Evolutionary conservation across 2,329 filamentous ascomycete genomes (phyloP).

Genomic region (Monosporascus sp.): DNA sequence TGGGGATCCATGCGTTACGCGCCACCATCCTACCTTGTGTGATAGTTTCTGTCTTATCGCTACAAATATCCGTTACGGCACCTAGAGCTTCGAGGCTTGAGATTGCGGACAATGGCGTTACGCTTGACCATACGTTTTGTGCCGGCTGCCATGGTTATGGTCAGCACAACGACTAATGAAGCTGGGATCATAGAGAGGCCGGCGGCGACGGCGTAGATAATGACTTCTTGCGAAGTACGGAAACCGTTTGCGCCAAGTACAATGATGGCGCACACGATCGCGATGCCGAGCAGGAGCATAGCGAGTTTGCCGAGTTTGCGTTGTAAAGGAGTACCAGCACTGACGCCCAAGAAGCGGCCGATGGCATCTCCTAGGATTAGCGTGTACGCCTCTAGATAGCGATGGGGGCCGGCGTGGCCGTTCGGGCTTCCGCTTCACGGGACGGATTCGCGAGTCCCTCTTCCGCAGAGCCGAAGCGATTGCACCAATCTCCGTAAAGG

Average conservation of each 20-base stretch:
- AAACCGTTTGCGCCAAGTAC: slow-evolving; percentile 62
- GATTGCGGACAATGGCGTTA: slow-evolving; percentile 54
- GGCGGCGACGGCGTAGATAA: slow-evolving; percentile 58
- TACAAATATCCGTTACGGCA: slow-evolving; percentile 53
- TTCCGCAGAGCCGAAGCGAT: slow-evolving; percentile 58
- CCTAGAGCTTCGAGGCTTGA: slow-evolving; percentile 56
- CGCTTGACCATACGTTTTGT: slow-evolving; percentile 54
- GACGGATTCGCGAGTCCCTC: slow-evolving; percentile 46
- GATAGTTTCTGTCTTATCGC: slow-evolving; percentile 55
- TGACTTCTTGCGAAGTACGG: slow-evolving; percentile 50
- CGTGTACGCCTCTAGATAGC: slow-evolving; percentile 43
- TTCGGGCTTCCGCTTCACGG: slow-evolving; percentile 47
- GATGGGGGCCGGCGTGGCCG: slow-evolving; percentile 48
- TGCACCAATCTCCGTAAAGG: slow-evolving; percentile 58
- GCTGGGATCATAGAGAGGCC: slow-evolving; percentile 57
- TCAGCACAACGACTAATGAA: slow-evolving; percentile 60
- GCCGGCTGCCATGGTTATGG: slow-evolving; percentile 59
- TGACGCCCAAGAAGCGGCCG: slow-evolving; percentile 62
- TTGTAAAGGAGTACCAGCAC: slow-evolving; percentile 67
- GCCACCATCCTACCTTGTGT: slow-evolving; percentile 62
- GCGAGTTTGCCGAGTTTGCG: slow-evolving; percentile 64
- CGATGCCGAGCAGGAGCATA: slow-evolving; percentile 62
- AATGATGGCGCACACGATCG: slow-evolving; percentile 64
- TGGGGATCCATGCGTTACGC: slow-evolving; percentile 54
- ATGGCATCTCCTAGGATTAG: slow-evolving; percentile 53